Conservation (phyloP, 2,329 filamentous ascomycete genomes). For the Hypoxylon sp. region DNA sequence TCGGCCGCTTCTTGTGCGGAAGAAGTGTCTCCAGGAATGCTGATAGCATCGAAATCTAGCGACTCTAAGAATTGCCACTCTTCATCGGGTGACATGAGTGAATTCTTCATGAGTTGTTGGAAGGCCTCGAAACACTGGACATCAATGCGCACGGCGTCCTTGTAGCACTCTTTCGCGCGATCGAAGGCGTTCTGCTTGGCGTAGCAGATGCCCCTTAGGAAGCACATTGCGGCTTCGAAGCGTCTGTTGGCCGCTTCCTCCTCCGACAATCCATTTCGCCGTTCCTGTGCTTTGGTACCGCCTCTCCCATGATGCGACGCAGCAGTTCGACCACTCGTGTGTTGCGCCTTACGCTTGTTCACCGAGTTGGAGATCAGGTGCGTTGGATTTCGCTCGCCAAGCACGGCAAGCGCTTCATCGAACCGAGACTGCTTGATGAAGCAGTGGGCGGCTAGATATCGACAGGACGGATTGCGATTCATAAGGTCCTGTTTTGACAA, state of each 20-base stretch:
- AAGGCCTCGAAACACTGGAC: conserved; percentile 99
- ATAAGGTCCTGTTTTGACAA: conserved; percentile 87
- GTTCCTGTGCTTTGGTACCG: conserved; percentile 43
- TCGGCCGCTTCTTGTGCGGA: conserved; percentile 87
- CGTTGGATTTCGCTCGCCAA: conserved; percentile 94
- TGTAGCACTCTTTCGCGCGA: conserved; percentile 97
- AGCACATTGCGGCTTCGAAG: conserved; percentile 98
- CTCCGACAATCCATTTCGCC: conserved; percentile 55
- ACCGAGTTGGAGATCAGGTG: conserved; percentile 79
- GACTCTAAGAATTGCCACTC: conserved; percentile 91
- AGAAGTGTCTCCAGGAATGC: conserved; percentile 72
- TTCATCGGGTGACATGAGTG: conserved; percentile 87
- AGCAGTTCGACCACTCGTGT: conserved; percentile 57
- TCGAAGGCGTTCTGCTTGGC: conserved; percentile 98
- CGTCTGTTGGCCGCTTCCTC: conserved; percentile 82
- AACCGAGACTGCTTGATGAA: conserved; percentile 92
- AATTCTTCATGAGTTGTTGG: conserved; percentile 97
- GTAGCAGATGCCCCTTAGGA: conserved; percentile 91
- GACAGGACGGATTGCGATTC: conserved; percentile 83
- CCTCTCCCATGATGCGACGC: conserved; percentile 41
- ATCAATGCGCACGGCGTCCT: conserved; percentile 95
- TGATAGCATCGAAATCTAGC: conserved; percentile 88
- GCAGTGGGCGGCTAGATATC: conserved; percentile 93
- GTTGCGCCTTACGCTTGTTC: conserved; percentile 78
- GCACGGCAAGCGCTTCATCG: conserved; percentile 85